Conservation (phyloP, 1,284 basidiomycete genomes). For the Pisolithus thermaeus region DNA sequence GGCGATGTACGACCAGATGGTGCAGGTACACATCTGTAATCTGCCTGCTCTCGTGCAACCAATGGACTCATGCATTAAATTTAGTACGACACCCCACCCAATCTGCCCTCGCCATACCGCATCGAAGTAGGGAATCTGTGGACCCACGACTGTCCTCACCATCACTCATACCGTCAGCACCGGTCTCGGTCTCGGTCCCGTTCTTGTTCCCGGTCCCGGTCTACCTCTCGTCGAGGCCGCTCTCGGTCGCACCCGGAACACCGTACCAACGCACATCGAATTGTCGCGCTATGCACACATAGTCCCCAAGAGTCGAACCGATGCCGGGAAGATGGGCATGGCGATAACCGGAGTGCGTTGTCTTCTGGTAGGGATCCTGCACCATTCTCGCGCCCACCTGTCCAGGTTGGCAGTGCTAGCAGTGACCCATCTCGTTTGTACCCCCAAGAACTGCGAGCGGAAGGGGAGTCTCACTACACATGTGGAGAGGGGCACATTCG, state of each 20-base stretch:
- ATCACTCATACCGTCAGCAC: slow-evolving; percentile 13
- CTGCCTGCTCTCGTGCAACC: slow-evolving; percentile 1
- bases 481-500: not conserved
- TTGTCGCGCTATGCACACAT: too few relatives aligned
- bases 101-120: slow-evolving; percentile 29
- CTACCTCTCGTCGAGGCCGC: not conserved
- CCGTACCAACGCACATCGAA: not conserved
- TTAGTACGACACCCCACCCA: slow-evolving; percentile 51
- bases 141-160: slow-evolving; percentile 19
- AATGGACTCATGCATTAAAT: slow-evolving; percentile 1
- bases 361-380: too few relatives aligned
- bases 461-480: too few relatives aligned
- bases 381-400: not conserved
- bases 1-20: slow-evolving; percentile 72
- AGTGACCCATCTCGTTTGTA: too few relatives aligned
- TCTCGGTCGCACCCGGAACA: not conserved
- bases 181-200: slow-evolving; percentile 15
- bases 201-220: not conserved
- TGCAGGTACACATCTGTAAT: slow-evolving; percentile 52
- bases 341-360: too few relatives aligned
- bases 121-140: slow-evolving; percentile 35
- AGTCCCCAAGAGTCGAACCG: not conserved
- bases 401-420: not conserved
- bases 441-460: too few relatives aligned
- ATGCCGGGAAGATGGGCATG: not conserved